Conservation (phyloP, 768 basidiomycete species). For the Phylloporus rhodoxanthus region DNA sequence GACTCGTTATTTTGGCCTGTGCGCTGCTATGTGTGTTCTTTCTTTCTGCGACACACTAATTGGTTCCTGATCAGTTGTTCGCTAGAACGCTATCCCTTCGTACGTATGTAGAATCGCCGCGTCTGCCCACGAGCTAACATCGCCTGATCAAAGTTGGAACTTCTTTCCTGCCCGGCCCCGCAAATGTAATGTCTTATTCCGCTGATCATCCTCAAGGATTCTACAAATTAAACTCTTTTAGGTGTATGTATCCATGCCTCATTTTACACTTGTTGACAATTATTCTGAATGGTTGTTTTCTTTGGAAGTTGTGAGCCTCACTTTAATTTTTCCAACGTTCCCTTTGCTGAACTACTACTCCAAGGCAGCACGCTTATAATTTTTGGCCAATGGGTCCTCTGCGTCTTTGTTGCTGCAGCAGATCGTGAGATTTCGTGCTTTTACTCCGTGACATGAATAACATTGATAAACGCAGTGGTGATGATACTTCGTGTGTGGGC, state of each 20-base stretch:
- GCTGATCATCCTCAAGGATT: not conserved
- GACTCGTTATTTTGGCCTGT: not conserved
- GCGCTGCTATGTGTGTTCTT: not conserved
- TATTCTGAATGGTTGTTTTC: not conserved
- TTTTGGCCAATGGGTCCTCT: not conserved
- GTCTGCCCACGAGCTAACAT: not conserved
- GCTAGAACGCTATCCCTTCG: not conserved
- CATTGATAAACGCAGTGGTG: not conserved
- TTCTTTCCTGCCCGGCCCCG: constrained; percentile 9
- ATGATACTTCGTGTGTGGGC: not conserved
- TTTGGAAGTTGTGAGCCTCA: not conserved
- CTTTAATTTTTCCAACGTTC: not conserved
- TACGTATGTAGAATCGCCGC: not conserved
- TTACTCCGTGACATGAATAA: not conserved
- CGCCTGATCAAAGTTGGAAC: constrained; percentile 4
- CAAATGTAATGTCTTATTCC: not conserved
- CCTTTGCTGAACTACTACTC: not conserved
- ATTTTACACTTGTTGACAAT: not conserved
- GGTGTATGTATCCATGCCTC: constrained; percentile 5
- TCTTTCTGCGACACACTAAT: not conserved
- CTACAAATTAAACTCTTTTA: not conserved
- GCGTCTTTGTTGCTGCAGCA: not conserved
- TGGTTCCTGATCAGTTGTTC: not conserved
- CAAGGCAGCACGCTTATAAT: not conserved
- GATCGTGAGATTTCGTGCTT: not conserved